Conservation (phyloP, 1,284 basidiomycete genomes). For the Baeospora myosura region DNA sequence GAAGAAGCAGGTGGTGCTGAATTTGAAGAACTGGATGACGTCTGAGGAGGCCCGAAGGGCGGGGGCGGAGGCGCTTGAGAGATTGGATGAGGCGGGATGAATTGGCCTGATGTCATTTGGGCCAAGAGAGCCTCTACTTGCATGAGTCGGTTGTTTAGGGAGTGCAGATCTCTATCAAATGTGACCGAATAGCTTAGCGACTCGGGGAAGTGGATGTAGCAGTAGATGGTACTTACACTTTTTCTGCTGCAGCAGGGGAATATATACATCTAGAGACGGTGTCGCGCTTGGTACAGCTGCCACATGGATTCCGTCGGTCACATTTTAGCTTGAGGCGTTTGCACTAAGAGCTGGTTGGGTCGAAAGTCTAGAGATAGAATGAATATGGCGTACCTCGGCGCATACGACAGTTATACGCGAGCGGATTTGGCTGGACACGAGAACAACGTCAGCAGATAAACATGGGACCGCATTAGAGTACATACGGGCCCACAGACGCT, state of each 20-base stretch:
- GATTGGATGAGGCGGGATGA: slow-evolving; percentile 29
- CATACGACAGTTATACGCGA: slow-evolving; percentile 77
- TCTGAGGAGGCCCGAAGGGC: slow-evolving; percentile 10
- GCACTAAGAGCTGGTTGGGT: slow-evolving; percentile 40
- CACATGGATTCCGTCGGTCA: slow-evolving; percentile 67
- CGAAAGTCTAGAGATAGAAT: slow-evolving; percentile 5
- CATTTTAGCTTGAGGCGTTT: slow-evolving; percentile 79
- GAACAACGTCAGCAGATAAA: no score
- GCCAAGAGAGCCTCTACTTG: slow-evolving; percentile 45
- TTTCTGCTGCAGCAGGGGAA: slow-evolving; percentile 73
- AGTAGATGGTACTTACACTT: slow-evolving; percentile 48
- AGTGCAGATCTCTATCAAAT: slow-evolving; percentile 58
- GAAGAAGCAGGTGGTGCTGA: slow-evolving; percentile 22
- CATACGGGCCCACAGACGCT: no score
- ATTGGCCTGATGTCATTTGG: slow-evolving; percentile 38
- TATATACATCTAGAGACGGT: slow-evolving; percentile 67
- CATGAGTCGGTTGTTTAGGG: slow-evolving; percentile 69
- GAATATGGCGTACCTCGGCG: slow-evolving; percentile 52
- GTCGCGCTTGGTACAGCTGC: slow-evolving; percentile 69
- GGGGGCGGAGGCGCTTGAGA: slow-evolving; percentile 25
- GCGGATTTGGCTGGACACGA: no score
- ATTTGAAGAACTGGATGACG: slow-evolving; percentile 12
- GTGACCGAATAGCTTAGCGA: slow-evolving; percentile 2
- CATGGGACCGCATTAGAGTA: no score
- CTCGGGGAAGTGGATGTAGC: slow-evolving; percentile 3